Base-by-base conservation (phyloP, 768 basidiomycete species). In the Holtermannia corniformis region DNA sequence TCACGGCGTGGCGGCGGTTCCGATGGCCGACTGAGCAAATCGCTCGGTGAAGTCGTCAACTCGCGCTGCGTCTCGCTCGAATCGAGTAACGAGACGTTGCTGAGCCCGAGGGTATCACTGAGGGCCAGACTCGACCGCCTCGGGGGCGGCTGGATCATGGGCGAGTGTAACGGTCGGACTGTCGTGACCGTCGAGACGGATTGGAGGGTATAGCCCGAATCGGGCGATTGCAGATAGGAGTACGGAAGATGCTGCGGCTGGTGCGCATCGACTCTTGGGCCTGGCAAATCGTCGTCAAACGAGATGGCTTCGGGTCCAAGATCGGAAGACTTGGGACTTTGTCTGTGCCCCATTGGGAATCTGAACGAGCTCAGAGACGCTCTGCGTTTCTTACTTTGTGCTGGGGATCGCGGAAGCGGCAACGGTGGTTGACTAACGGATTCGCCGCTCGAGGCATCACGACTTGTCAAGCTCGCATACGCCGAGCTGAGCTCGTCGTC, bases 1-100 rank as follows among this genome's bases (percentile, higher is more conserved):
- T 59, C 61, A 10, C 60, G 59, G 11, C 66, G 53, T 13, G 58
- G 56, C 11, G 67, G 67, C 1, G 62, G 60, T 14, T 58, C 60
- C 57, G 0, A 56, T 48, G 25, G 48, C 26, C 5, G 46, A 46
- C 7, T 26, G 42, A 7, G n/a, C 49, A 2, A 32, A 16, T 12
- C 43, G 28, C 7, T 26, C 41, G 16, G 50, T 21, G 3, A 50
- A 46, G 40, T 63, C 32, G 37, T 25, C 42, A 42, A 23, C 27
- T 19, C 25, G 11, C 25, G 27, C 14, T 5, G 14, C 2, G 16
- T n/a, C 1, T 19, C 22, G 12, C 25, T 25, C 25, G 10, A 16
- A 19, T 24, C n/a, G 21, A 44, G 44, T 25, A 12, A 23, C 21
- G 41, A 11, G 3, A 41, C 3, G 24, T 56, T 47, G 22, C 51